Percentiles rank a stretch among this genome's conserved stretches.
These are phyloP conservation scores for Pseudogymnoascus sp. DNA, from an alignment of 2,329 filamentous ascomycete species.

Conservation along the genomic window DNA sequence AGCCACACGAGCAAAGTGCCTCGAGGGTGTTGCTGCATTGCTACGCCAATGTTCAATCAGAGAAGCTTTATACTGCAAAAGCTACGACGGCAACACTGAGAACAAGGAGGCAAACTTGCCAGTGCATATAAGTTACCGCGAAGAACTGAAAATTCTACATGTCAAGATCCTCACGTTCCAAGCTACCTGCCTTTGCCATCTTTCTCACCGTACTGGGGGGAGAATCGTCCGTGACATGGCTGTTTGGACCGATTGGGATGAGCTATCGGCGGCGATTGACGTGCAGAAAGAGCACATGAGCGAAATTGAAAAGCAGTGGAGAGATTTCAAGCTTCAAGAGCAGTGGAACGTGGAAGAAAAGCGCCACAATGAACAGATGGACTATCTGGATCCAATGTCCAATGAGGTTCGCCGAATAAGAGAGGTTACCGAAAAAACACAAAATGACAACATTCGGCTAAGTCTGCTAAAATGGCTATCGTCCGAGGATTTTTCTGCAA, in stretches of 20 bases:
- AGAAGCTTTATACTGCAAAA: constrained; percentile 13
- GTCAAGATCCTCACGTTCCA: constrained; percentile 13
- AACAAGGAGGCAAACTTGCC: not conserved
- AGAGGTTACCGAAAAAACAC: not conserved
- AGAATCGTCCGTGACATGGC: constrained; percentile 5
- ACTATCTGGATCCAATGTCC: not conserved
- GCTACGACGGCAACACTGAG: not conserved
- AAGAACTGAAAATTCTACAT: constrained; percentile 11
- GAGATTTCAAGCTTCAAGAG: not conserved
- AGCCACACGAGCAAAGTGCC: constrained; percentile 7
- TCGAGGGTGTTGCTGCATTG: constrained; percentile 13
- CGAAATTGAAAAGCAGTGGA: not conserved
- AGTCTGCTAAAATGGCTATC: constrained; percentile 10
- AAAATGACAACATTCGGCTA: not conserved
- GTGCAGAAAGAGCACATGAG: not conserved
- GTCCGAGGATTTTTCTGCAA: constrained; percentile 9
- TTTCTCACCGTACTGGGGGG: constrained; percentile 2
- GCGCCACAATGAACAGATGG: not conserved
- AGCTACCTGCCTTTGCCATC: constrained; percentile 9
- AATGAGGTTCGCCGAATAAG: constrained; percentile 5
- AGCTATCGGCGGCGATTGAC: not conserved
- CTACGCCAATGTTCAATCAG: constrained; percentile 13
- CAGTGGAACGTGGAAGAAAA: not conserved
- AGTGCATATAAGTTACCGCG: constrained; percentile 8
- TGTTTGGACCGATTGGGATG: constrained; percentile 13